A percentile compares a stretch with the other conserved stretches of the same genome.
phyloP scores from a whole-genome alignment of 805 yeast species.

The Candida pini region DNA sequence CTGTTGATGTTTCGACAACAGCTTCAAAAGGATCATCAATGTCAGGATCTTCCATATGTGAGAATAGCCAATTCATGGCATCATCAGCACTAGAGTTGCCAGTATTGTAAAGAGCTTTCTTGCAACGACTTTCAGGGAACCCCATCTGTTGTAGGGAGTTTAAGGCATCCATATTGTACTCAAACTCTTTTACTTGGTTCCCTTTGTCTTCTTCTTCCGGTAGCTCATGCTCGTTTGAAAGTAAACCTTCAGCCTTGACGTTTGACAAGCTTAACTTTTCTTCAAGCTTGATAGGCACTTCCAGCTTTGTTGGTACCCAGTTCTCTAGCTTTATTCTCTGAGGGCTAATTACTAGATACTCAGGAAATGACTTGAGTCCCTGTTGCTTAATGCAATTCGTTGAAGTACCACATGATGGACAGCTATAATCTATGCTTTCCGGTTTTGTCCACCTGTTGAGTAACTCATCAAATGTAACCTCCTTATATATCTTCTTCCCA shows the following conservation, averaged over 20 bases:
- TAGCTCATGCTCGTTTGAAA: slow-evolving; percentile 34
- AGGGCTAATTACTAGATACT: slow-evolving; percentile 63
- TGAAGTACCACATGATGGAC: slow-evolving; percentile 46
- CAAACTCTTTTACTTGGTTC: slow-evolving; percentile 29
- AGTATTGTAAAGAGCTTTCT: slow-evolving; percentile 64
- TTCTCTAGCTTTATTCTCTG: slow-evolving; percentile 78
- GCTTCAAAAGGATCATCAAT: slow-evolving; percentile 58
- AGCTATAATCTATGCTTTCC: slow-evolving; percentile 58
- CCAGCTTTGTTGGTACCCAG: slow-evolving; percentile 85
- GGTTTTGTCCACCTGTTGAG: slow-evolving; percentile 38
- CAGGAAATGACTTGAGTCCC: slow-evolving; percentile 61
- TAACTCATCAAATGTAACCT: slow-evolving; percentile 44
- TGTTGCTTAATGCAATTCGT: slow-evolving; percentile 35
- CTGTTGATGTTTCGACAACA: slow-evolving; percentile 13
- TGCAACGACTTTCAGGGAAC: slow-evolving; percentile 63
- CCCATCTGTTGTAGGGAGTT: slow-evolving; percentile 73
- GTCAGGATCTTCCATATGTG: slow-evolving; percentile 79
- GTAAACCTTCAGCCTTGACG: slow-evolving; percentile 37
- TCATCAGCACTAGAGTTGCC: slow-evolving; percentile 60
- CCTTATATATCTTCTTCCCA: slow-evolving; percentile 41
- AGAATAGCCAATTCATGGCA: slow-evolving; percentile 89
- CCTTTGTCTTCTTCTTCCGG: slow-evolving; percentile 32
- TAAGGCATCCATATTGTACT: slow-evolving; percentile 52
- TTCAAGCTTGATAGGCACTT: slow-evolving; percentile 57
- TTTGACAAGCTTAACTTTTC: slow-evolving; percentile 37